Percentiles rank a stretch among this genome's conserved stretches.
Conservation (phyloP, 306 rosid species). For the Cucurbita pepo region DNA sequence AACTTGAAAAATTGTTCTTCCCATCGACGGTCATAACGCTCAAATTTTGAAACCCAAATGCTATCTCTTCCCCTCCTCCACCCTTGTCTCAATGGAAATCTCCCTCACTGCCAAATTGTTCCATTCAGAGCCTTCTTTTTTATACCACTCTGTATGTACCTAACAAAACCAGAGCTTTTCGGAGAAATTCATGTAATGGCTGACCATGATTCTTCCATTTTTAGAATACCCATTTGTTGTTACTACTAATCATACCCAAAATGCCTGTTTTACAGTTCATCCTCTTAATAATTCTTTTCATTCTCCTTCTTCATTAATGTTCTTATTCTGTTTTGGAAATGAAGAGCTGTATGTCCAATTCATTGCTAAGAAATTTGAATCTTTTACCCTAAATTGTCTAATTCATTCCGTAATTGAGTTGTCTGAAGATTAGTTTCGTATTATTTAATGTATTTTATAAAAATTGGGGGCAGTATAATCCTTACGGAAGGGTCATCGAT, state of each 20-base stretch:
- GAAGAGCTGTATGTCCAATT: too few relatives aligned
- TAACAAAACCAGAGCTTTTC: neutral
- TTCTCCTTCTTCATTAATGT: too few relatives aligned
- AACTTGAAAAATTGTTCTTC: neutral
- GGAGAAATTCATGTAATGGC: neutral
- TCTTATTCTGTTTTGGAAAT: too few relatives aligned
- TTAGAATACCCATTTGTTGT: neutral
- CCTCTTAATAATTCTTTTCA: too few relatives aligned
- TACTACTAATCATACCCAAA: neutral
- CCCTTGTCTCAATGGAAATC: neutral
- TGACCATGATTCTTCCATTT: neutral
- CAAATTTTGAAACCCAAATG: too few relatives aligned
- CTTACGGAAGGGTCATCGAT: too few relatives aligned
- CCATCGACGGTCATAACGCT: neutral
- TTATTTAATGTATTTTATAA: too few relatives aligned
- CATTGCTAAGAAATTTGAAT: too few relatives aligned
- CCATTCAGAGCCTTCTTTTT: neutral
- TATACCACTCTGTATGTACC: neutral
- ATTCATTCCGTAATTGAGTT: too few relatives aligned
- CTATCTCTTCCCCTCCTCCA: neutral
- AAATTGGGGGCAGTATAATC: too few relatives aligned
- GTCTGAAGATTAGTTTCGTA: too few relatives aligned
- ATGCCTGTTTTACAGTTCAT: neutral
- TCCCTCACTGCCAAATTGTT: neutral
- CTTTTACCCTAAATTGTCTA: too few relatives aligned